Conservation (phyloP, 1,284 basidiomycete species). For the Agroathelia rolfsii region DNA sequence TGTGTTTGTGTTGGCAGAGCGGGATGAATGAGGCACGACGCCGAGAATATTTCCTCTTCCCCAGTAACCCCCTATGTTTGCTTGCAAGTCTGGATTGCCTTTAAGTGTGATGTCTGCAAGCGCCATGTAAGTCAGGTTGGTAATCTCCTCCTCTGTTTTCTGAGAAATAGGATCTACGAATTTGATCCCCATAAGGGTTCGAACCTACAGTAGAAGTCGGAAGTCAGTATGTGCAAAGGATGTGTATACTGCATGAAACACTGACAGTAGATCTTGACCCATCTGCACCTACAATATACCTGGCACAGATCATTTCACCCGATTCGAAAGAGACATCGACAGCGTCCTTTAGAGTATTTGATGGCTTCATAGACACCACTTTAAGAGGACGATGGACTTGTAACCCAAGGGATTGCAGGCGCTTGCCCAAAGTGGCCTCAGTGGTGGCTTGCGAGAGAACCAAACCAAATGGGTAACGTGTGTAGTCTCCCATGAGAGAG, state of each 20-base stretch:
- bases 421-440: slow-evolving; percentile 30
- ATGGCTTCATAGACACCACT: slow-evolving; percentile 20
- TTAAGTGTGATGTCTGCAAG: slow-evolving; percentile 21
- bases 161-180: too few species aligned
- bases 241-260: too few species aligned
- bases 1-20: slow-evolving; percentile 7
- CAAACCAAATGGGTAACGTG: slow-evolving; percentile 34
- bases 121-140: slow-evolving; percentile 16
- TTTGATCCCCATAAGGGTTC: too few species aligned
- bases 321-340: slow-evolving; percentile 41
- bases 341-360: too few species aligned
- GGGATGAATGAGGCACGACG: slow-evolving; percentile 14
- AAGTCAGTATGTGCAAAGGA: slow-evolving; percentile 25
- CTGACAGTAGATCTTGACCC: slow-evolving; percentile 43
- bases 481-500: slow-evolving; percentile 23
- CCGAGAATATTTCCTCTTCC: too few species aligned
- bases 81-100: slow-evolving; percentile 7
- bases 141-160: slow-evolving; percentile 13
- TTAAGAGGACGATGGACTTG: slow-evolving; percentile 26
- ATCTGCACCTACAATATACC: slow-evolving; percentile 47
- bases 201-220: too few species aligned
- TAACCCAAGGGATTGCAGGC: slow-evolving; percentile 24
- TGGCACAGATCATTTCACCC: slow-evolving; percentile 33
- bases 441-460: slow-evolving; percentile 37
- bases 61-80: too few species aligned